Percentiles rank a stretch among this genome's conserved stretches.
These are phyloP conservation scores for Citrullus amarus DNA, from an alignment of 306 rosid genomes.

Conservation along the genomic window DNA sequence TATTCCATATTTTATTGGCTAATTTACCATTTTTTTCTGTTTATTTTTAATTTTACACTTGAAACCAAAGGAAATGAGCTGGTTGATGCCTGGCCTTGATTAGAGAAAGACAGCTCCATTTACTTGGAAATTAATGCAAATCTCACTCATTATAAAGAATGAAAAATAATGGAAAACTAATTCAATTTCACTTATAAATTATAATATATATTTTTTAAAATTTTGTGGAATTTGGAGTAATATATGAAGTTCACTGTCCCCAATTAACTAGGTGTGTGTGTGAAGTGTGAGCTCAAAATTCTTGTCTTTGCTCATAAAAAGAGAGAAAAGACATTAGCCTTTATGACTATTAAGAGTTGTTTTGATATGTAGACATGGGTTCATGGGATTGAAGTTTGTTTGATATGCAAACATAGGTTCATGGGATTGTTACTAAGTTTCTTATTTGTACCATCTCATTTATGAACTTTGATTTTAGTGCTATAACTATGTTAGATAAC, in stretches of 20 bases:
- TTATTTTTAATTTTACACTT: slow-evolving; percentile 29
- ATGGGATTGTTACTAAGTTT: not conserved
- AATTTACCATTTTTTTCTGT: slow-evolving; percentile 12
- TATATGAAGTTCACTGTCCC: not conserved
- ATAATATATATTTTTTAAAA: not conserved
- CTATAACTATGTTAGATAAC: not conserved
- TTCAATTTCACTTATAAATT: not conserved
- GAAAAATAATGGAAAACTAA: not conserved
- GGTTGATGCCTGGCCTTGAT: slow-evolving; percentile 70
- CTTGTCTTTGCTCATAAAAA: not conserved
- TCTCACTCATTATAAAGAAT: slow-evolving; percentile 2
- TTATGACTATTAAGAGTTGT: not conserved
- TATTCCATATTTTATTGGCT: slow-evolving; percentile 17
- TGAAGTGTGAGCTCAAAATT: not conserved
- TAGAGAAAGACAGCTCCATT: slow-evolving; percentile 12
- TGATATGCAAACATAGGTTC: not conserved
- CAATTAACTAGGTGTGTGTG: not conserved
- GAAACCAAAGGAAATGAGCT: slow-evolving; percentile 79
- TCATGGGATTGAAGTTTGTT: not conserved
- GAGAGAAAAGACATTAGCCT: not conserved
- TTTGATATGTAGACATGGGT: not conserved
- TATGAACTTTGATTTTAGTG: not conserved
- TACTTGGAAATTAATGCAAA: slow-evolving; percentile 10
- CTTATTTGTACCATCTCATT: not conserved
- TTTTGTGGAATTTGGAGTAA: not conserved